Evolutionary conservation across 176 grass and related monocot genomes (phyloP).

Genomic region (Dendrocalamus sinicus): DNA sequence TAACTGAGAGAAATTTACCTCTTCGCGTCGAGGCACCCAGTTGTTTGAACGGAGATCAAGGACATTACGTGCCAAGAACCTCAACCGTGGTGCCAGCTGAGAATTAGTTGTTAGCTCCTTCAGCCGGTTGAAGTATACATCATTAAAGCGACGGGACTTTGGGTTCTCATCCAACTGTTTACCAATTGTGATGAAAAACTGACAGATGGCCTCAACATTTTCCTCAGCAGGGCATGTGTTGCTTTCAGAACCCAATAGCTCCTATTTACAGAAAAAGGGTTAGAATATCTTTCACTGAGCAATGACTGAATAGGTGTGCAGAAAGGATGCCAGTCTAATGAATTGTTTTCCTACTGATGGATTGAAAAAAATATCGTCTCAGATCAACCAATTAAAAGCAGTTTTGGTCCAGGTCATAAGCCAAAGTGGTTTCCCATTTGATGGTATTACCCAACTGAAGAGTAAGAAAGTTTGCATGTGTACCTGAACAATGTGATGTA

Average conservation of each 20-base stretch:
- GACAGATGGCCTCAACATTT: slow-evolving; percentile 78
- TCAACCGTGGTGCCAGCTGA: slow-evolving; percentile 51
- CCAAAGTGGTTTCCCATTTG: not conserved
- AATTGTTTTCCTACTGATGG: not conserved
- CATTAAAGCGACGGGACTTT: slow-evolving; percentile 58
- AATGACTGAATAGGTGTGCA: not conserved
- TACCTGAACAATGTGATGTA: slow-evolving; percentile 84
- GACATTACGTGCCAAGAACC: slow-evolving; percentile 62
- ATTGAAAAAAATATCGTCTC: not conserved
- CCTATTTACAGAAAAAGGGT: slow-evolving; percentile 50
- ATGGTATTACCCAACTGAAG: not conserved
- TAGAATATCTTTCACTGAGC: not conserved
- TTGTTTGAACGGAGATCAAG: slow-evolving; percentile 67
- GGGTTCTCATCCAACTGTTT: slow-evolving; percentile 66
- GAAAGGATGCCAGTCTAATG: not conserved
- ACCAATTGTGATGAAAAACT: slow-evolving; percentile 68
- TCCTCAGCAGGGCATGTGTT: slow-evolving; percentile 65
- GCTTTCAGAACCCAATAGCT: slow-evolving; percentile 62
- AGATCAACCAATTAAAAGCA: not conserved
- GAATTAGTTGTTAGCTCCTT: slow-evolving; percentile 59
- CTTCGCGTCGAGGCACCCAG: slow-evolving; percentile 68
- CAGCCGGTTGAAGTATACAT: slow-evolving; percentile 58
- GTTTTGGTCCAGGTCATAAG: not conserved
- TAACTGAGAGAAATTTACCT: slow-evolving; percentile 46
- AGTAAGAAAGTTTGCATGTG: not conserved